phyloP scores from a whole-genome alignment of 2,329 filamentous ascomycete genomes.

The Escovopsis sp. region DNA sequence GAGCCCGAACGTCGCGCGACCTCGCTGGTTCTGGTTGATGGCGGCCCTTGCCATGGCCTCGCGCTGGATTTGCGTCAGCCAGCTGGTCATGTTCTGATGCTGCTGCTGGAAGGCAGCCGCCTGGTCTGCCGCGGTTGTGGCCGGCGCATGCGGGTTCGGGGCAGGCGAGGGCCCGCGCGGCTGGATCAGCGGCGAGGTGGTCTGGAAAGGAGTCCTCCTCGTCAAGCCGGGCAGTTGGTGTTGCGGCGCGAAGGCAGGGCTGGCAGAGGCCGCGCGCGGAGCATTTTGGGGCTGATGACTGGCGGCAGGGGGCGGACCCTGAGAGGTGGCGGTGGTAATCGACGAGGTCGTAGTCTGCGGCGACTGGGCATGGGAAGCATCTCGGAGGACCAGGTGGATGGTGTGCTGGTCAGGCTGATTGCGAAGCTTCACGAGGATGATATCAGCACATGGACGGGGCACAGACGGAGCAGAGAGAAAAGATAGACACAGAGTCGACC shows the following conservation, averaged over 20 bases:
- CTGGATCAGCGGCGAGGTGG: slow-evolving; percentile 14
- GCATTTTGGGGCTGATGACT: slow-evolving; percentile 11
- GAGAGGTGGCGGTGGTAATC: slow-evolving; percentile 12
- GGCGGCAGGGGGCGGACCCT: slow-evolving; percentile 12
- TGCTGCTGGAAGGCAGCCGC: slow-evolving; percentile 20
- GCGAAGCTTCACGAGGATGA: slow-evolving; percentile 24
- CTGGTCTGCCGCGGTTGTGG: slow-evolving; percentile 14
- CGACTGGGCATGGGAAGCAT: slow-evolving; percentile 15
- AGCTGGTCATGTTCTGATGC: slow-evolving; percentile 28
- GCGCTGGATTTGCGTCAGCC: slow-evolving; percentile 31
- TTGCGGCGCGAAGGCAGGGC: slow-evolving; percentile 8
- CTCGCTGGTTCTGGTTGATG: slow-evolving; percentile 28
- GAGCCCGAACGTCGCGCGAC: slow-evolving; percentile 23
- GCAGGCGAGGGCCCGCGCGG: slow-evolving; percentile 18
- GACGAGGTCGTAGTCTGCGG: slow-evolving; percentile 11
- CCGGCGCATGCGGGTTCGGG: slow-evolving; percentile 3
- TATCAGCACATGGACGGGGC: no score
- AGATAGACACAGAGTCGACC: no score
- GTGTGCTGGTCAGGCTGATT: slow-evolving; percentile 29
- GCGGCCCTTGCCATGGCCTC: slow-evolving; percentile 28
- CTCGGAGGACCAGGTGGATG: slow-evolving; percentile 37
- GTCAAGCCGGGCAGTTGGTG: slow-evolving; percentile 14
- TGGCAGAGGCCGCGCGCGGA: slow-evolving; percentile 6
- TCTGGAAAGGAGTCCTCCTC: slow-evolving; percentile 15
- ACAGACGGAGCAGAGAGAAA: no score